Base-by-base conservation (phyloP, 495 filamentous ascomycete genomes). In the Sporormia fimetaria region DNA sequence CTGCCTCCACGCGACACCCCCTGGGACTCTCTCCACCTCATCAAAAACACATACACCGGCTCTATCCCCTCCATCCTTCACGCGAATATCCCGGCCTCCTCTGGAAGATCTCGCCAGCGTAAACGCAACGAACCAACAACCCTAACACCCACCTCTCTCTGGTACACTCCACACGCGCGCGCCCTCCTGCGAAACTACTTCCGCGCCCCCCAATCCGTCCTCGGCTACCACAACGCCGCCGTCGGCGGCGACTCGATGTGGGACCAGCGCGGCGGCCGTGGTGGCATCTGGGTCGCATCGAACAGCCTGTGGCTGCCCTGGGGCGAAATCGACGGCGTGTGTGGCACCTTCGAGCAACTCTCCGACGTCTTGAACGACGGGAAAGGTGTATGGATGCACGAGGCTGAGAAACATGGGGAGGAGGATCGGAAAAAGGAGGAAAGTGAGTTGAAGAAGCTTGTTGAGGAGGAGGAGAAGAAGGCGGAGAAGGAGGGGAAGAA, bases 211-310 rank as follows among this genome's bases (percentile, higher is more conserved):
- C 64, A 60, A 3, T 64, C 62, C 4, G 61, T 63, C 6, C 58
- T 64, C 11, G 66, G 64, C 0, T 63, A 62, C 3, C 63, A 69
- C 27, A 64, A 59, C 1, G 59, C 68, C 0, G 59, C 65, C 3
- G 55, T 63, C 1, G 71, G 68, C 3, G 73, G 68, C 3, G 64
- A 71, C 33, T 56, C 60, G 3, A 68, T 64, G 67, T 70, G 71
- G 69, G 68, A 74, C 47, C 52, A 59, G 35, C 61, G 71, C 11
- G 74, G 73, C 2, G 72, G 72, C 1, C 61, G 62, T 16, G 74
- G 72, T 1, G 75, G 75, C n/a, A 57, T 73, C 12, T 80, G 75
- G 74, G 76, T 73, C 1, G 70, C 68, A 37, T 53, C 62, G 14
- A 64, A 61, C 21, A 60, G 62, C 22, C 24, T 44, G 1, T 80